A percentile compares a stretch with the other conserved stretches of the same genome.
Conservation (phyloP, 768 basidiomycete species). For the Lactarius akahatsu region DNA sequence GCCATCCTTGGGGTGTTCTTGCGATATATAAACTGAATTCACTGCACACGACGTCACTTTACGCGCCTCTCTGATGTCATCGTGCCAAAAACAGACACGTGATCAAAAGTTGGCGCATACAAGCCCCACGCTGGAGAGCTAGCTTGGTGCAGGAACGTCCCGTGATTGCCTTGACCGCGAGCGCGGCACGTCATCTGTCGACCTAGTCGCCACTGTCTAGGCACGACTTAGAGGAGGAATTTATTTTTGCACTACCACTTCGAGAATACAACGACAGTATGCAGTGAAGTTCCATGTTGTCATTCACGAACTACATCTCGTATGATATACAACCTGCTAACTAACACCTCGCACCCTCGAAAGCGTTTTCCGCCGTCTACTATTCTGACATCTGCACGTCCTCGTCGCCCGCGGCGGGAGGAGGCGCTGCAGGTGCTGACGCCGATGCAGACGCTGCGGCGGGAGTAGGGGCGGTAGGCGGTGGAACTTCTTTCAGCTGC, state of each 20-base stretch:
- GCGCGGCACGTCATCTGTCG: no score
- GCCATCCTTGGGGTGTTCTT: neutral
- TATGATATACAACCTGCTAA: slow-evolving; percentile 10
- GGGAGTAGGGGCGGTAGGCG: slow-evolving; percentile 39
- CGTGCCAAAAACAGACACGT: slow-evolving; percentile 14
- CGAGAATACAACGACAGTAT: no score
- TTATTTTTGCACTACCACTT: no score
- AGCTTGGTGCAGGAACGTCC: no score
- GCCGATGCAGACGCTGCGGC: slow-evolving; percentile 20
- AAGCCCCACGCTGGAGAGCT: no score
- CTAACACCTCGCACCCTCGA: neutral
- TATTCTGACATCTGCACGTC: slow-evolving; percentile 87
- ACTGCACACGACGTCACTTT: neutral
- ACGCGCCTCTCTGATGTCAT: neutral
- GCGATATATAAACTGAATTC: neutral
- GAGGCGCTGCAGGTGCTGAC: slow-evolving; percentile 19
- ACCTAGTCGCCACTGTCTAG: no score
- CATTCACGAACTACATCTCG: neutral
- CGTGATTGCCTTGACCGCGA: no score
- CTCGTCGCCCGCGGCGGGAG: slow-evolving; percentile 50
- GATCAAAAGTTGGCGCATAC: neutral
- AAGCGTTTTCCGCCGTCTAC: slow-evolving; percentile 22
- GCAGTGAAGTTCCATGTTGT: no score
- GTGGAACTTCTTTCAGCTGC: slow-evolving; percentile 62
- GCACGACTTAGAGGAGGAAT: no score